Evolutionary conservation across 2,329 filamentous ascomycete genomes (phyloP).

Genomic region (Pestalotiopsis sp.): DNA sequence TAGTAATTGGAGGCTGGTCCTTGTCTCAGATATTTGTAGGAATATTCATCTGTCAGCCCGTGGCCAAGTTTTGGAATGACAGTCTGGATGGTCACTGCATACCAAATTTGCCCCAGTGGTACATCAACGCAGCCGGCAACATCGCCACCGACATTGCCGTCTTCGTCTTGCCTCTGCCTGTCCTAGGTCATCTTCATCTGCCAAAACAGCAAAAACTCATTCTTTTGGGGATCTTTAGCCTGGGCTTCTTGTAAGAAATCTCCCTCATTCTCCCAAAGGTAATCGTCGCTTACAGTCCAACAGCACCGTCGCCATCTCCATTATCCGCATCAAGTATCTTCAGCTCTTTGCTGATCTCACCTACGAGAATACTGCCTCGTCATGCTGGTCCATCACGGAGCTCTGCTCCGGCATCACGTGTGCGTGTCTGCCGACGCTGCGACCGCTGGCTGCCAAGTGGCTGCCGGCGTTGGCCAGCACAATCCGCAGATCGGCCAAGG

Average conservation of each 20-base stretch:
- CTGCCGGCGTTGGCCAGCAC: not conserved
- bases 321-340: slow-evolving; percentile 41
- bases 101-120: slow-evolving; percentile 36
- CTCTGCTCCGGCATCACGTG: slow-evolving; percentile 12
- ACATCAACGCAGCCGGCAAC: slow-evolving; percentile 38
- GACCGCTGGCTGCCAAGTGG: slow-evolving; percentile 1
- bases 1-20: slow-evolving; percentile 37
- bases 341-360: slow-evolving; percentile 35
- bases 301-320: slow-evolving; percentile 39
- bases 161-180: slow-evolving; percentile 38
- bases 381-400: slow-evolving; percentile 13
- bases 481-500: not conserved
- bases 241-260: slow-evolving; percentile 40
- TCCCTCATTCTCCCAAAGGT: not conserved
- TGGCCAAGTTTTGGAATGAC: slow-evolving; percentile 37
- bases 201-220: slow-evolving; percentile 31
- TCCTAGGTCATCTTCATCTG: slow-evolving; percentile 35
- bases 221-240: slow-evolving; percentile 38
- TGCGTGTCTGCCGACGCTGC: slow-evolving; percentile 11
- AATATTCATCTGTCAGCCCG: slow-evolving; percentile 37
- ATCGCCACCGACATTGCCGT: slow-evolving; percentile 39
- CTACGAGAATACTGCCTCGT: slow-evolving; percentile 37
- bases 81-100: slow-evolving; percentile 33
- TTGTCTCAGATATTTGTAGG: slow-evolving; percentile 37
- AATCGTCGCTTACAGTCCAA: not conserved